Conservation (phyloP, 371 early-diverging fungal species). For the Phascolomyces articulosus region DNA sequence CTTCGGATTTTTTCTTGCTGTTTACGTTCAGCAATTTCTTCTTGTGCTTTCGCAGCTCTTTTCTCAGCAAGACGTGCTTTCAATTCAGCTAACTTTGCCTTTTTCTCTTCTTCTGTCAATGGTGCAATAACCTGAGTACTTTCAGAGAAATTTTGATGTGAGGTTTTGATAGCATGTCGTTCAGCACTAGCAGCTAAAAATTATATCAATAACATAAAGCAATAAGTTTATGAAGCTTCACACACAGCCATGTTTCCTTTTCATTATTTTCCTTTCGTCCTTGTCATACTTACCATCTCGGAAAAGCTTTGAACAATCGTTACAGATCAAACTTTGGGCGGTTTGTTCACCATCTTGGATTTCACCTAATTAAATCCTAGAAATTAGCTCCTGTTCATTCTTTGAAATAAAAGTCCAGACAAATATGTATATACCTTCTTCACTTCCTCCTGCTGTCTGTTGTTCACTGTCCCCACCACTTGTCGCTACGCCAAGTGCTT, state of each 20-base stretch:
- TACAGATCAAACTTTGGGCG: constrained; percentile 81
- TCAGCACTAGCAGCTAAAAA: constrained; percentile 76
- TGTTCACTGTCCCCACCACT: constrained; percentile 5
- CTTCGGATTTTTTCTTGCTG: constrained; percentile 78
- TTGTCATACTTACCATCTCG: constrained; percentile 59
- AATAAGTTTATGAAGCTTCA: too few relatives aligned
- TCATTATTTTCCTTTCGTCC: not conserved
- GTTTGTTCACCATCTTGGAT: constrained; percentile 69
- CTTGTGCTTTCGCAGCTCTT: constrained; percentile 62
- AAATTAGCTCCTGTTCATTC: too few relatives aligned
- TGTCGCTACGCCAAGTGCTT: constrained; percentile 31
- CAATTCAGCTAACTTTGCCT: constrained; percentile 75
- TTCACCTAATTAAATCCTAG: constrained; percentile 60
- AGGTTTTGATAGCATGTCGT: constrained; percentile 80
- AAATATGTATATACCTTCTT: not conserved
- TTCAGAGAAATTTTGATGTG: constrained; percentile 88
- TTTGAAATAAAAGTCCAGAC: too few relatives aligned
- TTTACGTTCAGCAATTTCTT: constrained; percentile 74
- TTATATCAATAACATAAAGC: not conserved
- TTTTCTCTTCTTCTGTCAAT: constrained; percentile 87
- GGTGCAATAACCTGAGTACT: constrained; percentile 84
- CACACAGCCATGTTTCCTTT: constrained; percentile 2
- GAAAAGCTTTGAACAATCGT: constrained; percentile 87
- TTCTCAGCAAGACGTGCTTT: constrained; percentile 74
- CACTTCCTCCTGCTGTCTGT: constrained; percentile 21